Base-by-base conservation (phyloP, 2,329 filamentous ascomycete genomes). In the Arthroderma uncinatum region DNA sequence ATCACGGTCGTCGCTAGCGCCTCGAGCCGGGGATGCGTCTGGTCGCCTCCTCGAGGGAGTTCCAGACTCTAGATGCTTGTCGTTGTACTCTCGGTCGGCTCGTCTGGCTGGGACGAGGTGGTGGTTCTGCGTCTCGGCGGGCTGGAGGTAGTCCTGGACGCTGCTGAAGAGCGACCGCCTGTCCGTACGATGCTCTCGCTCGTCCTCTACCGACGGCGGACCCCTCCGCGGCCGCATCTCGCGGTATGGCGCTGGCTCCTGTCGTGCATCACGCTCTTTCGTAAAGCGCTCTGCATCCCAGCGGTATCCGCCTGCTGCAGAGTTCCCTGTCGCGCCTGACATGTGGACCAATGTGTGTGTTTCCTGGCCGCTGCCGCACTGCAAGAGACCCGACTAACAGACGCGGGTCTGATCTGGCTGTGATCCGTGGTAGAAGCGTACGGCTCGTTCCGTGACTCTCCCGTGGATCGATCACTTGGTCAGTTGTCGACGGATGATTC, bases 221-320 rank as follows among this genome's bases (percentile, higher is more conserved):
- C n/a, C 44, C 5, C 44, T 30, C 7, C 44, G 44, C 10, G 44
- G 44, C 7, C 44, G 44, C 21, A 48, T 57, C 54, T 25, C 58
- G 23, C 25, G 48, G 57, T 42, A 42, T 9, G 39, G 36, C 10
- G 36, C 8, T 30, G 67, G 64, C 48, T 67, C 68, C 48, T 61
- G 65, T 52, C 73, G 73, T 55, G 73, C 70, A 52, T 72, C 70
- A 53, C 73, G 71, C 62, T 77, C 74, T 61, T 70, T 71, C 36
- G 69, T 63, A 60, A 74, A 74, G 56, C 72, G 70, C 40, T 72
- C 71, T 25, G 69, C 59, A 60, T 74, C 71, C 70, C 72, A 73
- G 59, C 72, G 67, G 30, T 62, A 61, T 19, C 64, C 62, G 12
- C 63, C 63, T 30, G 50, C 58, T 19, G 47, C 23, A 30, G 34